Evolutionary conservation across 2,329 filamentous ascomycete species (phyloP), one percentile per base, ranked within the genome.

Genomic region (Apiospora saccharicola): DNA sequence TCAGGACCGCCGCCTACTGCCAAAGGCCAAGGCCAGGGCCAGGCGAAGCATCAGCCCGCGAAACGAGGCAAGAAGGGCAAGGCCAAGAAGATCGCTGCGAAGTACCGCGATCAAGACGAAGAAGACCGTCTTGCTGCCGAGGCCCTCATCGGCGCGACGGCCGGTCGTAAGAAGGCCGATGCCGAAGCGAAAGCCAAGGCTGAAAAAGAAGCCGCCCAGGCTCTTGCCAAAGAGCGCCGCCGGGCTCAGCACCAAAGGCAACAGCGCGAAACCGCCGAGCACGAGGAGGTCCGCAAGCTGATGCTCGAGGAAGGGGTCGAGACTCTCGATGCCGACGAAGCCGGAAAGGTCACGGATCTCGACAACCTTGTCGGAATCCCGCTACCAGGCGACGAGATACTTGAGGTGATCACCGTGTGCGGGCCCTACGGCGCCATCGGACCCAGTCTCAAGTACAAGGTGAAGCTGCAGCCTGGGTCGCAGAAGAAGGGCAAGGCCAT

Each of bases 401-500:
- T 96, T 12, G 91, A 92, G 76, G 87, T 85, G 0, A 84, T 93
- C 1, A 88, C 90, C 1, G 83, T 92, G 3, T 92, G 91, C 77
- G 91, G 89, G 5, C 91, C 91, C 2, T 93, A 90, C 86, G 84
- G 82, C 34, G 90, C 91, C 1, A 83, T 93, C 75, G 86, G 83
- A 2, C 90, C 89, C 71, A 61, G 57, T 41, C 93, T 93, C 83
- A 98, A 98, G 83, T 98, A 98, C 86, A 97, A 97, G 82, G 94
- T 92, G 71, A 99, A 99, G 85, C 82, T 99, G 77, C 96, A 98
- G 83, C 96, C 96, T 0, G 96, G 96, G 0, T 84, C 91, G 0
- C 88, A 92, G 75, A 99, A 98, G 87, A 98, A 98, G 84, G 96
- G 96, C 13, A 98, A 98, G 81, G 95, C 95, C 0, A 91, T 98